phyloP scores from a whole-genome alignment of 2,329 filamentous ascomycete species.

The Fusarium sp. region DNA sequence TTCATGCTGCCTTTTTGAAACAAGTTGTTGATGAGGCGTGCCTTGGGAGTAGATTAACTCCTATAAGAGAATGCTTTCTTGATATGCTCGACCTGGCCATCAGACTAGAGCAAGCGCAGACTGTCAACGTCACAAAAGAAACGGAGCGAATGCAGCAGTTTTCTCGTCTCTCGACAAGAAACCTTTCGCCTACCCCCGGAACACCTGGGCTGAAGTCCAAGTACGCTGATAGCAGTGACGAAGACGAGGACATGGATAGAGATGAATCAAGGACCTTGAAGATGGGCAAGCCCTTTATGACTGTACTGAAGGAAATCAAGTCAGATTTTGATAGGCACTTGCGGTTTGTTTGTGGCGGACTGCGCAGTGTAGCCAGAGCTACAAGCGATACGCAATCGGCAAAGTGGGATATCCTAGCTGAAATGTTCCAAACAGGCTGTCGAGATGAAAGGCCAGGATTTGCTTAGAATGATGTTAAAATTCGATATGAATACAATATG shows the following conservation, averaged over 20 bases:
- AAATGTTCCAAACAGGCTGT: constrained; percentile 74
- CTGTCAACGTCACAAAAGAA: constrained; percentile 53
- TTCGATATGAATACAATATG: constrained; percentile 37
- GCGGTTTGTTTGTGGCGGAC: constrained; percentile 77
- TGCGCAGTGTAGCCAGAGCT: constrained; percentile 81
- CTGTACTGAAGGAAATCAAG: constrained; percentile 68
- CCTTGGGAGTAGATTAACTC: constrained; percentile 74
- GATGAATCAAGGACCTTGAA: constrained; percentile 22
- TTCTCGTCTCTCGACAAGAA: constrained; percentile 44
- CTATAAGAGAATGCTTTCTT: constrained; percentile 79
- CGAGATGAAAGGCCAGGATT: constrained; percentile 39
- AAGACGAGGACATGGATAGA: constrained; percentile 47
- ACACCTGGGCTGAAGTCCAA: constrained; percentile 41
- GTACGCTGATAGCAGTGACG: constrained; percentile 42
- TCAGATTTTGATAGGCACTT: constrained; percentile 74
- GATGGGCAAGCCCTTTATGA: constrained; percentile 59
- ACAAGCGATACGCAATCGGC: constrained; percentile 70
- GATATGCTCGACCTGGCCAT: constrained; percentile 81
- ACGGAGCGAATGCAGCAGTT: constrained; percentile 51
- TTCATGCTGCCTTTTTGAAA: constrained; percentile 74
- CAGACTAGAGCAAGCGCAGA: constrained; percentile 72
- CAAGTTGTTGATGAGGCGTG: constrained; percentile 76
- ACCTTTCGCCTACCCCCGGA: constrained; percentile 29
- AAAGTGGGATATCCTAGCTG: constrained; percentile 84
- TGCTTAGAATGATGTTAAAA: constrained; percentile 18